Evolutionary conservation across 305 asterid species (phyloP).

Genomic region (Solanum hybrid): DNA sequence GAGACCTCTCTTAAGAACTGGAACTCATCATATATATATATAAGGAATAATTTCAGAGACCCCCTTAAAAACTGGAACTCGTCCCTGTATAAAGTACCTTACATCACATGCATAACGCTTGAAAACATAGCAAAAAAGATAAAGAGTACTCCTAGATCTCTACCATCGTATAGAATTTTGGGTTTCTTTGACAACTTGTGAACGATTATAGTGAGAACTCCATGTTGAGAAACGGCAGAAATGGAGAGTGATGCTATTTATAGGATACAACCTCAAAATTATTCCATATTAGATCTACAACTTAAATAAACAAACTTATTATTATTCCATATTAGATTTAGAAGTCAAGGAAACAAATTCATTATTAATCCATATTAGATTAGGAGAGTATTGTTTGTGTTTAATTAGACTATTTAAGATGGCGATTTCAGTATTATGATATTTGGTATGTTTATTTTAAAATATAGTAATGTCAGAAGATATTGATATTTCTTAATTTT

Average conservation of each 20-base stretch:
- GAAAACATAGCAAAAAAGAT: background rate
- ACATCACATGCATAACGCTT: background rate
- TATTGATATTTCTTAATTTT: background rate
- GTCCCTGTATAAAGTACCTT: background rate
- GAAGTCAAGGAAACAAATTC: background rate
- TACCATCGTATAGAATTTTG: background rate
- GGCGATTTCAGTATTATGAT: background rate
- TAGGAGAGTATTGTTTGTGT: background rate
- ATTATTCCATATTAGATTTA: background rate
- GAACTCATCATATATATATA: too few species aligned
- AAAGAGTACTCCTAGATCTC: background rate
- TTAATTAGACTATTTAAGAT: background rate
- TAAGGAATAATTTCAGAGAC: background rate
- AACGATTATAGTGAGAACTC: background rate
- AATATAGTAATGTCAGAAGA: background rate
- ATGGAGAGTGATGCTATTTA: background rate
- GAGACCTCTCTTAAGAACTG: too few species aligned
- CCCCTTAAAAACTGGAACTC: too few species aligned
- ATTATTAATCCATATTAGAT: background rate
- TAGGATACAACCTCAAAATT: background rate
- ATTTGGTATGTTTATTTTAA: background rate
- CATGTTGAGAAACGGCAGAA: background rate
- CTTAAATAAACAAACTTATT: background rate
- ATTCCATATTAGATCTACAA: background rate
- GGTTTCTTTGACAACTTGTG: background rate